Evolutionary conservation across 177 flowering plant species (phyloP), one percentile per base, ranked within the genome.

Genomic region (Vitis hybrid): DNA sequence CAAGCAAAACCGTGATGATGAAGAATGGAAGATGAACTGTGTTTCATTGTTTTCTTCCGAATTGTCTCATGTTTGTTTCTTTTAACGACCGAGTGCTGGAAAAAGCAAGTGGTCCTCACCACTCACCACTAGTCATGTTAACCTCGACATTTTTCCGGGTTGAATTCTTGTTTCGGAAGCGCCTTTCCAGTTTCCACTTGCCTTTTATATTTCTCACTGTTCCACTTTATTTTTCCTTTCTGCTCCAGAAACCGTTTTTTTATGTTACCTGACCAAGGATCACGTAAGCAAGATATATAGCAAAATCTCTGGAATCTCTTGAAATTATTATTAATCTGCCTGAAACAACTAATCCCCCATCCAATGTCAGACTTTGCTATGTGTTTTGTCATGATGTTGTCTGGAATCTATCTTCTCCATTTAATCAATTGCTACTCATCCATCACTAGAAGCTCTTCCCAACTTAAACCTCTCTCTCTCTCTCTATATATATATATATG

Each of bases 381-480:
- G 74, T 52, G 5, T n/a, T 11, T 70, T 72, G 74, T 67, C 76
- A 79, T 75, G 21, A 79, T 72, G 73, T 15, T 79, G 78, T 75
- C 78, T 58, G 60, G 69, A 70, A 49, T 68, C 77, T 70, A 64
- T 72, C 59, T 72, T 66, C 30, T 69, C 55, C 52, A 52, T 65
- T 55, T 62, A 27, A 27, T 27, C 11, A 18, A 49, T 51, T 66
- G 52, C 52, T 50, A 58, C 10, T 51, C 65, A 65, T 65, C 61
- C 70, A 40, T 13, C 58, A 49, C 59, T 65, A n/a, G 30, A 16
- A 32, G 15, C 55, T 48, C 56, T n/a, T 14, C 8, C 30, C 56
- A 14, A 6, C n/a, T n/a, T 15, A 54, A 54, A 15, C 0, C 30
- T 27, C 30, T 27, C 30, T 27, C 30, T 27, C 30, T 27, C 30